Evolutionary conservation across 2,329 filamentous ascomycete genomes (phyloP).

Genomic region (Amphichorda felina): DNA sequence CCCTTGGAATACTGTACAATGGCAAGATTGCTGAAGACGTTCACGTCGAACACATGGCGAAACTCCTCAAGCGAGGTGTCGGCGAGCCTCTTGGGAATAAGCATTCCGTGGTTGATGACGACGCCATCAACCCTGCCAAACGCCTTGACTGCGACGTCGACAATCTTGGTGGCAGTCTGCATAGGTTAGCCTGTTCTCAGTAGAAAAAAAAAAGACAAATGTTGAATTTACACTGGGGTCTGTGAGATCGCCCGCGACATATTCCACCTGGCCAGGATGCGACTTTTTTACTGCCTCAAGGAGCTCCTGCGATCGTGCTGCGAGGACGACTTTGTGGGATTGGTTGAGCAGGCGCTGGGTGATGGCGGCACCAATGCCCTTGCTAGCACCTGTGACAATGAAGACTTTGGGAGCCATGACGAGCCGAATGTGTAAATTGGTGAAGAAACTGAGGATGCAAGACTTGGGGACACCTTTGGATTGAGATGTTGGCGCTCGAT

Average conservation of each 20-base stretch:
- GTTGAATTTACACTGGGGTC: conserved; percentile 41
- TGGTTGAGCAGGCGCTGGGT: conserved; percentile 36
- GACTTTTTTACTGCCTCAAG: conserved; percentile 38
- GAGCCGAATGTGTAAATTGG: no score
- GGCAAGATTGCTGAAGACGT: conserved; percentile 73
- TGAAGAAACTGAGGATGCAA: no score
- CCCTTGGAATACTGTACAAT: conserved; percentile 42
- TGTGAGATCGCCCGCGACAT: conserved; percentile 41
- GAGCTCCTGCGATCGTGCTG: conserved; percentile 39
- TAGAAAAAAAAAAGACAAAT: conserved; percentile 6
- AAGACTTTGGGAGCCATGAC: conserved; percentile 49
- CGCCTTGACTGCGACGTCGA: conserved; percentile 49
- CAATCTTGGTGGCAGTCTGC: conserved; percentile 47
- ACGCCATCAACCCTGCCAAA: conserved; percentile 71
- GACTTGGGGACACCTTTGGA: no score
- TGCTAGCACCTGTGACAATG: conserved; percentile 56
- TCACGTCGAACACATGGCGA: conserved; percentile 66
- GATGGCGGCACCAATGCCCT: conserved; percentile 48
- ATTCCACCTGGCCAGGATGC: conserved; percentile 41
- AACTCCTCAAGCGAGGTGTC: conserved; percentile 62
- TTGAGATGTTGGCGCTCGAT: no score
- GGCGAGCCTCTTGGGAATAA: conserved; percentile 64
- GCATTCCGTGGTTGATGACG: conserved; percentile 76
- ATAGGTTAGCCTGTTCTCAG: not conserved
- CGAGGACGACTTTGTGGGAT: conserved; percentile 46